phyloP scores from a whole-genome alignment of 2,329 filamentous ascomycete species.

The Tolypocladium tundrense region DNA sequence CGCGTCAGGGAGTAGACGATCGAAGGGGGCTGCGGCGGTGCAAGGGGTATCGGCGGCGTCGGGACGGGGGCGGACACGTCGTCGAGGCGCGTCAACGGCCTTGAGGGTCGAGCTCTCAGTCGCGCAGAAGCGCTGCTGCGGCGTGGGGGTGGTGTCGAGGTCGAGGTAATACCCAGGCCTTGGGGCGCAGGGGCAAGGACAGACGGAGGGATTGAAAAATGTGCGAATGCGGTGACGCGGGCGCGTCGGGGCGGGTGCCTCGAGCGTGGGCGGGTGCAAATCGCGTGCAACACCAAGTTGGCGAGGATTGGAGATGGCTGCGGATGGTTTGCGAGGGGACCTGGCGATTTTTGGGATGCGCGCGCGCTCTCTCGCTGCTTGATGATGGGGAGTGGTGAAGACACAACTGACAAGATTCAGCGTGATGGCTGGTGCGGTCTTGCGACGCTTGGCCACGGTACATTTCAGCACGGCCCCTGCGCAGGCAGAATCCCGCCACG shows the following conservation, averaged over 20 bases:
- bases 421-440: slow-evolving; percentile 36
- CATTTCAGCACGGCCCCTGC: slow-evolving; percentile 31
- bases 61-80: slow-evolving; percentile 14
- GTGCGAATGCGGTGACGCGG: slow-evolving; percentile 27
- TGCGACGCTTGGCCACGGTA: slow-evolving; percentile 26
- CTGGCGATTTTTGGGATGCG: slow-evolving; percentile 54
- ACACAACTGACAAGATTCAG: slow-evolving; percentile 40
- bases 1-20: slow-evolving; percentile 14
- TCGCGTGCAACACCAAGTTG: slow-evolving; percentile 44
- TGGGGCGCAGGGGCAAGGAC: slow-evolving; percentile 4
- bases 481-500: slow-evolving; percentile 13
- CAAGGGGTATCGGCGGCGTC: slow-evolving; percentile 8
- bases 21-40: slow-evolving; percentile 8
- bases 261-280: slow-evolving; percentile 35
- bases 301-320: slow-evolving; percentile 43
- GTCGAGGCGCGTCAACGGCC: slow-evolving; percentile 16
- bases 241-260: slow-evolving; percentile 30
- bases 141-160: slow-evolving; percentile 9
- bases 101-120: slow-evolving; percentile 1
- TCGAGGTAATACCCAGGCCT: slow-evolving; percentile 3
- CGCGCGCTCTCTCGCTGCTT: slow-evolving; percentile 35
- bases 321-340: slow-evolving; percentile 49
- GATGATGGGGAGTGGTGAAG: slow-evolving; percentile 43
- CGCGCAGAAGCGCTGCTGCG: slow-evolving; percentile 5
- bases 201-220: slow-evolving; percentile 25